Conservation (phyloP, 768 basidiomycete genomes). For the Ramaria sp. region DNA sequence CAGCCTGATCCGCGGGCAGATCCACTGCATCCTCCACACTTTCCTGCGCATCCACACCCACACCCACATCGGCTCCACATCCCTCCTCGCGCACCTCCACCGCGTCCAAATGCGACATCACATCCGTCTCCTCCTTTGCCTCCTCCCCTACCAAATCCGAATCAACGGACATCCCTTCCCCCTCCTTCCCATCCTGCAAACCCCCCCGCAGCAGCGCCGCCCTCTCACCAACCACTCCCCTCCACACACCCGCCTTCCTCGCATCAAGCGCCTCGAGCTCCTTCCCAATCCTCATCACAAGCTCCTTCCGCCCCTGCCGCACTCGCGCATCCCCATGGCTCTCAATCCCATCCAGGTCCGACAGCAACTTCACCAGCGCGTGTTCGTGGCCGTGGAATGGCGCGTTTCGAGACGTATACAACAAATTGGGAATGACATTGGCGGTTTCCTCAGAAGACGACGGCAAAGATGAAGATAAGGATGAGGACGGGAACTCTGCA, state of each 20-base stretch:
- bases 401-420: constrained; percentile 51
- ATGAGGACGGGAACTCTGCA: no score
- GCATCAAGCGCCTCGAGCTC: constrained; percentile 45
- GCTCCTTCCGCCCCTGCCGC: constrained; percentile 35
- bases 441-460: constrained; percentile 5
- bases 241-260: constrained; percentile 24
- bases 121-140: no score
- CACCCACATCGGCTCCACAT: no score
- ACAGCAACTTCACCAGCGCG: constrained; percentile 49
- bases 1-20: no score
- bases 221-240: constrained; percentile 23
- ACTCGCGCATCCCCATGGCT: constrained; percentile 48
- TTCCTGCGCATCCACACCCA: no score
- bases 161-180: not conserved
- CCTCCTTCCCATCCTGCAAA: not conserved
- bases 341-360: constrained; percentile 56
- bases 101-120: no score
- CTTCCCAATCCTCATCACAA: constrained; percentile 48
- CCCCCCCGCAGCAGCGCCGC: not conserved
- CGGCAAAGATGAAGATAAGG: not conserved
- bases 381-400: constrained; percentile 53
- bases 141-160: no score
- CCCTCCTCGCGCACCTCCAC: no score
- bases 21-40: no score
- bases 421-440: constrained; percentile 31